Conservation (phyloP, 495 filamentous ascomycete species). For the Hypoxylon fuscum region DNA sequence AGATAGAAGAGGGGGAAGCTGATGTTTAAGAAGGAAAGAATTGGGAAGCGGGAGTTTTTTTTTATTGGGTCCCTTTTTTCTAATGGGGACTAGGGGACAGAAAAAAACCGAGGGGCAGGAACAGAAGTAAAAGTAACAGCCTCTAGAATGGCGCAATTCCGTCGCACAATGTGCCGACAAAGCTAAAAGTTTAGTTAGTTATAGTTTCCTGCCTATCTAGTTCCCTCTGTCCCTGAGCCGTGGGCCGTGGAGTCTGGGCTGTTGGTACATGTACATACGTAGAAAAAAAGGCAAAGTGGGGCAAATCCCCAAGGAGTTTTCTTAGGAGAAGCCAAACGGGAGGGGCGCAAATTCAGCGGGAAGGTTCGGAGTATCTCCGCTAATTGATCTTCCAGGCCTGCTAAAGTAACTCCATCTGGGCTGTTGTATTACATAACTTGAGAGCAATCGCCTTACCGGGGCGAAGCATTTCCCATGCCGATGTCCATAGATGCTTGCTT, state of each 20-base stretch:
- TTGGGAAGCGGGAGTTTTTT: conserved; percentile 40
- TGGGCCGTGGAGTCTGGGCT: conserved; percentile 6
- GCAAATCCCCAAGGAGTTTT: conserved; percentile 27
- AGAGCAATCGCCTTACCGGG: conserved; percentile 18
- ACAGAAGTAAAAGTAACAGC: conserved; percentile 9
- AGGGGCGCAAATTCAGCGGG: conserved; percentile 14
- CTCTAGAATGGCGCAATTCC: conserved; percentile 38
- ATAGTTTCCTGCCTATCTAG: background rate
- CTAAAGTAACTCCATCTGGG: conserved; percentile 37
- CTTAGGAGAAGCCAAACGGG: conserved; percentile 18
- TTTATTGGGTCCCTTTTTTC: conserved; percentile 16
- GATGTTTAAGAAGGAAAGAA: conserved; percentile 38
- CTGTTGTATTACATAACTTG: conserved; percentile 17
- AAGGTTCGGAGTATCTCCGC: conserved; percentile 36
- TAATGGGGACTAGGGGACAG: conserved; percentile 16
- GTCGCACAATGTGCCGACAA: conserved; percentile 29
- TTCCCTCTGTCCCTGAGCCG: too few species aligned
- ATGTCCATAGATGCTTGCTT: conserved; percentile 5
- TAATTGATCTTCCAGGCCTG: conserved; percentile 17
- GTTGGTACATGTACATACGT: too few species aligned
- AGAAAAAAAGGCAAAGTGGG: conserved; percentile 15
- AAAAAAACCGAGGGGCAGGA: conserved; percentile 35
- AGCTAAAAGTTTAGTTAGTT: conserved; percentile 1
- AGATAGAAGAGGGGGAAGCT: conserved; percentile 36
- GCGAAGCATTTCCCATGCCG: conserved; percentile 6